phyloP scores from a whole-genome alignment of 1,139 yeast species.

The Yamadazyma mexicana region DNA sequence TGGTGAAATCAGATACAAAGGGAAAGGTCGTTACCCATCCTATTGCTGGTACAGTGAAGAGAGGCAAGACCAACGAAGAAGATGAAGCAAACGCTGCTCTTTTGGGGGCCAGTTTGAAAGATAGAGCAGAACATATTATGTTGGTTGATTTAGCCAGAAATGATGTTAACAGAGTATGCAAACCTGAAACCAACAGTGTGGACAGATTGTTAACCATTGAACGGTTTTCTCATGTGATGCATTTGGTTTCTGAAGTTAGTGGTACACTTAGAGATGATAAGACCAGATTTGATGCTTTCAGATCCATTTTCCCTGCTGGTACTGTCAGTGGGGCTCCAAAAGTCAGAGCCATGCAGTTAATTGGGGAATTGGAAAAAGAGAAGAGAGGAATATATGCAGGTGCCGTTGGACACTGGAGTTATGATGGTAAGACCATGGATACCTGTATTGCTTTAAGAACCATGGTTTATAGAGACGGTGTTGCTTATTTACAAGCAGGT shows the following conservation, averaged over 20 bases:
- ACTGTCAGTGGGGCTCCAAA: conserved; percentile 98
- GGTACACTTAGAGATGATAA: conserved; percentile 83
- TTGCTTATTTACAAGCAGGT: conserved; percentile 95
- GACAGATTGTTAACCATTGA: conserved; percentile 88
- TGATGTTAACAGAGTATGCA: conserved; percentile 92
- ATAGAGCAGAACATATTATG: conserved; percentile 98
- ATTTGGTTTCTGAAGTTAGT: conserved; percentile 89
- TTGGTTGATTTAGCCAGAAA: conserved; percentile 95
- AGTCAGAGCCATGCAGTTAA: conserved; percentile 93
- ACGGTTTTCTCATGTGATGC: conserved; percentile 97
- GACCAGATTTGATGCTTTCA: conserved; percentile 92
- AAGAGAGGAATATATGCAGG: conserved; percentile 98
- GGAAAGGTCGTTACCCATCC: conserved; percentile 90
- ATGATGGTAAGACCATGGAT: conserved; percentile 89
- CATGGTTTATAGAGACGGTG: conserved; percentile 89
- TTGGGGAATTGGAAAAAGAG: conserved; percentile 85
- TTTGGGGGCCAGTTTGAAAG: conserved; percentile 78
- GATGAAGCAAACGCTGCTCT: conserved; percentile 80
- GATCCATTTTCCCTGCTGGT: conserved; percentile 98
- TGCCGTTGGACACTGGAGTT: conserved; percentile 99
- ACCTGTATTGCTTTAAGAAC: conserved; percentile 97
- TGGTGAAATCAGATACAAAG: conserved; percentile 75
- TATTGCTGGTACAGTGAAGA: conserved; percentile 90
- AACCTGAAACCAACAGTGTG: conserved; percentile 78
- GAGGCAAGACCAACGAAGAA: conserved; percentile 89